Evolutionary conservation across 2,329 filamentous ascomycete genomes (phyloP).

Genomic region (Verticillium klebahnii): DNA sequence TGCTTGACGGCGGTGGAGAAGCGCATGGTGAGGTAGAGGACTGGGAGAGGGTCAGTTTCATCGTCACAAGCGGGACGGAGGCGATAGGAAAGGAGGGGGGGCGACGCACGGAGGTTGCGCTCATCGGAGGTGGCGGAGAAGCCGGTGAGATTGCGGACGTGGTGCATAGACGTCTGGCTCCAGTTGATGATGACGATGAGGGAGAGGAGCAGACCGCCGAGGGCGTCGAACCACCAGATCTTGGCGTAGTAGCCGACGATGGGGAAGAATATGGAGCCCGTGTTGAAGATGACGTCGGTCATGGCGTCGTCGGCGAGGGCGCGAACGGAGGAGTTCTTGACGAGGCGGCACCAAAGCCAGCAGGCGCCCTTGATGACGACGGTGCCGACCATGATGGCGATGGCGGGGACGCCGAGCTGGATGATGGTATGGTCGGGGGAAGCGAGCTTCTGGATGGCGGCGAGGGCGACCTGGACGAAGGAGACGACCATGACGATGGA

Average conservation of each 20-base stretch:
- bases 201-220: conserved; percentile 75
- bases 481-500: conserved; percentile 83
- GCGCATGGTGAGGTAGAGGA: conserved; percentile 89
- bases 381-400: conserved; percentile 75
- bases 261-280: conserved; percentile 83
- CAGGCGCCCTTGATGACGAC: conserved; percentile 77
- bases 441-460: conserved; percentile 62
- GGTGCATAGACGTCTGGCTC: conserved; percentile 66
- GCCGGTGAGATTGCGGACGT: conserved; percentile 77
- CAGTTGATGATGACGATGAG: conserved; percentile 76
- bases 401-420: conserved; percentile 66
- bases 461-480: conserved; percentile 71
- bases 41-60: conserved; percentile 13
- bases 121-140: conserved; percentile 76
- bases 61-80: no score
- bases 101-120: conserved; percentile 59
- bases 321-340: conserved; percentile 82
- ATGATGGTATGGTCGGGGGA: conserved; percentile 62
- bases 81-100: background rate
- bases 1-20: conserved; percentile 84
- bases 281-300: conserved; percentile 86
- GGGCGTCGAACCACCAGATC: conserved; percentile 80
- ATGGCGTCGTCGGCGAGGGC: conserved; percentile 58
- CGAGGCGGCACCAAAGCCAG: conserved; percentile 83
- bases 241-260: conserved; percentile 71